Evolutionary conservation across 192 early-diverging fungal species (phyloP).

Genomic region (Physocladia obscura): DNA sequence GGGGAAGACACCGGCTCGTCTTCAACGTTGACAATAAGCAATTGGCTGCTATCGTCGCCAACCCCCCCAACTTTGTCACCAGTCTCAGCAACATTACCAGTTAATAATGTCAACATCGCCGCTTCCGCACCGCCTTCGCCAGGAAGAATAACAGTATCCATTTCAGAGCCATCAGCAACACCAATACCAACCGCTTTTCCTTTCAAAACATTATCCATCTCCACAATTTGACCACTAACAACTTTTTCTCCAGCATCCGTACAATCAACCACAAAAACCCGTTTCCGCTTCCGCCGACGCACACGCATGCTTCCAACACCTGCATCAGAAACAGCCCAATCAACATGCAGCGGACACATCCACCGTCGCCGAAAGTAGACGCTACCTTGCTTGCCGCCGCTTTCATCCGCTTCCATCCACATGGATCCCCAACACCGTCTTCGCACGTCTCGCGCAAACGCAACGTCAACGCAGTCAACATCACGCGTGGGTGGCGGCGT

Average conservation of each 20-base stretch:
- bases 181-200: not conserved
- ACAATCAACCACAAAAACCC: not conserved
- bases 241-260: not conserved
- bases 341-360: slow-evolving; percentile 60
- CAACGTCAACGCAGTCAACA: not conserved
- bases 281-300: not conserved
- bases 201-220: not conserved
- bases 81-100: not conserved
- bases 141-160: not conserved
- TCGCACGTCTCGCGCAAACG: not conserved
- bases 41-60: slow-evolving; percentile 2
- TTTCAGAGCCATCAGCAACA: not conserved
- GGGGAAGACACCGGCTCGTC: not conserved
- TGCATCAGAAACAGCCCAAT: slow-evolving; percentile 37
- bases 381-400: not conserved
- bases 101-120: not conserved
- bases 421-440: not conserved
- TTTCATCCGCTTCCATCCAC: not conserved
- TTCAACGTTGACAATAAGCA: not conserved
- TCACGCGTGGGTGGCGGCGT: not conserved
- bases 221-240: not conserved
- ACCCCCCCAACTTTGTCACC: not conserved
- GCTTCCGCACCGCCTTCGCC: not conserved
- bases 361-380: slow-evolving; percentile 41
- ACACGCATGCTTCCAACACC: no score